Evolutionary conservation across 129 eudicot genomes (phyloP), one percentile per base, ranked within the genome.

Genomic region (Flaveria bidentis): DNA sequence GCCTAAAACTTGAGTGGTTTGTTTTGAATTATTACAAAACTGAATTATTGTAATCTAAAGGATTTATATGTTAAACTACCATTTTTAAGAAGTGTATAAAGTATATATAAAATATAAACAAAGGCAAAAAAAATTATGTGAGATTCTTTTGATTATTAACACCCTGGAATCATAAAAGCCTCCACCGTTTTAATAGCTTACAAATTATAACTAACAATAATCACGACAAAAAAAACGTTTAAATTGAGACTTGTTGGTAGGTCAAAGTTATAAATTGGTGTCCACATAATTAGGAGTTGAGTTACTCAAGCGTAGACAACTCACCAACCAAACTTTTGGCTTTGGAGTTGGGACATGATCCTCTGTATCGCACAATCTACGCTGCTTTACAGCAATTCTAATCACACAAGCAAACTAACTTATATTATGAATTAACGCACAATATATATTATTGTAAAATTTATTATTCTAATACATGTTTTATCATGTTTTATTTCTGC

Each of bases 321-420:
- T 51, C 83, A 80, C 74, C 74, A 72, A 65, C 83, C 56, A 72
- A 73, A 9, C 79, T 80, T 73, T 74, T 60, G 17, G 67, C 17
- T 61, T 26, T 30, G 18, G 63, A 64, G 51, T 30, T 65, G 67
- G 69, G 74, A n/a, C 68, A 80, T 79, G 49, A 62, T 79, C 58
- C 56, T 78, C 71, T 70, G 71, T 78, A 70, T 78, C 50, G 62
- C 71, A 46, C 69, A 77, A 44, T 44, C 50, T 77, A 69, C 18
- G 39, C 46, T 36, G 76, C 83, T 80, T 80, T 80, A 80, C 78
- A 80, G 69, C 74, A 53, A 55, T 65, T 42, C 46, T 46, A 22
- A 51, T 20, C 64, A 64, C 33, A 11, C 2, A 10, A 45, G 13
- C 50, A 45, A 44, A 45, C 13, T 9, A 45, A 45, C 50, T 63